Conservation (phyloP, 495 filamentous ascomycete species). For the Sphaerosporella brunnea region DNA sequence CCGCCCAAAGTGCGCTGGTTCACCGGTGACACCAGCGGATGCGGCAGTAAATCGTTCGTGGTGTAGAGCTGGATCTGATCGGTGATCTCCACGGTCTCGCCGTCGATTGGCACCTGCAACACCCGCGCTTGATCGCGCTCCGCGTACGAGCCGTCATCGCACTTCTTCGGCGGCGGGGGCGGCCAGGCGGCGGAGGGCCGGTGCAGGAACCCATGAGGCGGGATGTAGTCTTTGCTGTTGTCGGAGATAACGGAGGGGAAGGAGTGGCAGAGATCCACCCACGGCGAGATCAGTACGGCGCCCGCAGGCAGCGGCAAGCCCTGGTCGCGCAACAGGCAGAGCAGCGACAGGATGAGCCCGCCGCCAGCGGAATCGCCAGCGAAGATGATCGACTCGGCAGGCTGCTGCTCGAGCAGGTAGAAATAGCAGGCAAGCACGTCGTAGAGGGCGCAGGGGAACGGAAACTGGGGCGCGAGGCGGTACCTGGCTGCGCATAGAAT, state of each 20-base stretch:
- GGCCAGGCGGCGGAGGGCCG: slow-evolving; percentile 75
- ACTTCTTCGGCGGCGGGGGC: slow-evolving; percentile 35
- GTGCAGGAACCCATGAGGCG: slow-evolving; percentile 67
- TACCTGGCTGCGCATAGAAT: slow-evolving; percentile 52
- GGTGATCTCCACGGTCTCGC: slow-evolving; percentile 49
- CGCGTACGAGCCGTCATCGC: slow-evolving; percentile 12
- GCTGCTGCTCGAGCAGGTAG: slow-evolving; percentile 53
- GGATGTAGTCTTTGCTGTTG: slow-evolving; percentile 57
- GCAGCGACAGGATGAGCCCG: slow-evolving; percentile 64
- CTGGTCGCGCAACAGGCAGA: slow-evolving; percentile 66
- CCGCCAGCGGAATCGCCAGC: slow-evolving; percentile 86
- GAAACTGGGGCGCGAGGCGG: slow-evolving; percentile 79
- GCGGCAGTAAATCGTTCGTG: slow-evolving; percentile 65
- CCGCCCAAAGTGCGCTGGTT: slow-evolving; percentile 76
- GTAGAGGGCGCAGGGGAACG: slow-evolving; percentile 74
- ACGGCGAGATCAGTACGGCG: slow-evolving; percentile 76
- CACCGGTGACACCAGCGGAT: slow-evolving; percentile 78
- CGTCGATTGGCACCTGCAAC: slow-evolving; percentile 42
- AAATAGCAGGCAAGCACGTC: slow-evolving; percentile 81
- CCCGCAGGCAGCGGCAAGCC: slow-evolving; percentile 71
- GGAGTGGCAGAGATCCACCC: slow-evolving; percentile 85
- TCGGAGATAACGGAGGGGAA: slow-evolving; percentile 64
- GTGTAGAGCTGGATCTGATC: slow-evolving; percentile 95
- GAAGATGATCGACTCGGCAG: slow-evolving; percentile 58
- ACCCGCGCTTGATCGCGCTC: slow-evolving; percentile 28